Evolutionary conservation across 345 rosid genomes (phyloP).

Genomic region (Physaria fendleri): DNA sequence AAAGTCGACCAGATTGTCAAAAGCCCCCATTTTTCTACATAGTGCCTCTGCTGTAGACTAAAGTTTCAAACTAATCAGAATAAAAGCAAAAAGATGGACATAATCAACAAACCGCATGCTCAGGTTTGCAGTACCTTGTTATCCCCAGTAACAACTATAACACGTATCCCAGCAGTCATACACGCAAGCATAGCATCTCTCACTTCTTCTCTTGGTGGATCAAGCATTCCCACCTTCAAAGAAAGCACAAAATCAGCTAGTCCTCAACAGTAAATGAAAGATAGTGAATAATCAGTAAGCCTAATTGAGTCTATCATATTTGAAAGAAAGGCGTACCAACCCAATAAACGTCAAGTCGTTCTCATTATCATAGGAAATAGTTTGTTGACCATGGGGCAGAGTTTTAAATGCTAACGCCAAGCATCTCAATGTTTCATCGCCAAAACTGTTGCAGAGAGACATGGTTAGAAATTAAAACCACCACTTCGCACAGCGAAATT

Average conservation of each 20-base stretch:
- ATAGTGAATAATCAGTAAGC: not conserved
- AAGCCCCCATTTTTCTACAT: constrained; percentile 93
- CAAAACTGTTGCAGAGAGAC: constrained; percentile 60
- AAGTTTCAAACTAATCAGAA: constrained; percentile 29
- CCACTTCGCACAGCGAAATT: not conserved
- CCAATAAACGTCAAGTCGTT: constrained; percentile 95
- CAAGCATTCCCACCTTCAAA: constrained; percentile 95
- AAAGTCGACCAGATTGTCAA: constrained; percentile 79
- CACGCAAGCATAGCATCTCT: constrained; percentile 91
- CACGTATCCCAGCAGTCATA: constrained; percentile 99
- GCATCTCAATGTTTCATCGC: constrained; percentile 92
- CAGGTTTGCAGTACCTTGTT: constrained; percentile 61
- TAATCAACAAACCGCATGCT: not conserved
- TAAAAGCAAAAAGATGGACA: constrained; percentile 1
- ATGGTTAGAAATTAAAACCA: constrained; percentile 11
- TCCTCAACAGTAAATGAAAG: not conserved
- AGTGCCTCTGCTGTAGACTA: constrained; percentile 98
- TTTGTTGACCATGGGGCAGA: constrained; percentile 67
- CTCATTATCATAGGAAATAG: constrained; percentile 74
- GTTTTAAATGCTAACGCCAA: constrained; percentile 83
- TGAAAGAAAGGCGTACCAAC: constrained; percentile 84
- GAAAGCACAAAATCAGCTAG: constrained; percentile 7
- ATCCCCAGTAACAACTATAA: constrained; percentile 98
- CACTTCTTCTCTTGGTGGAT: constrained; percentile 98
- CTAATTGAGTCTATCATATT: not conserved